Evolutionary conservation across 139 green algal species (phyloP).

Genomic region (Asterochloris sp.): DNA sequence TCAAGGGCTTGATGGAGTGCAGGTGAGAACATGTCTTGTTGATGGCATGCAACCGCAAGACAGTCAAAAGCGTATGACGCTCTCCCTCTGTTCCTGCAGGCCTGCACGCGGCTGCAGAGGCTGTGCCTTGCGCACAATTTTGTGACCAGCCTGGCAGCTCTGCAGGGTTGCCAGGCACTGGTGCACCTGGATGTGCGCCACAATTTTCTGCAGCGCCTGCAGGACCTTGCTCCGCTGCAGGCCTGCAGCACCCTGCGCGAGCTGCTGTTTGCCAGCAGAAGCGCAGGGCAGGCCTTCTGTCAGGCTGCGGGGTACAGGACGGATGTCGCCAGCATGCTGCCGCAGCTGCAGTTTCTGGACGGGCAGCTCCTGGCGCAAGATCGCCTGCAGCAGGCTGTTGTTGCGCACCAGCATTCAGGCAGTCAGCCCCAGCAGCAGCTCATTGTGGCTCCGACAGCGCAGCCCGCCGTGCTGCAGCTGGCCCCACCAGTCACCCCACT

Average conservation of each 20-base stretch:
- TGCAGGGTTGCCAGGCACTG: constrained; percentile 29
- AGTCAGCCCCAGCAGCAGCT: background rate
- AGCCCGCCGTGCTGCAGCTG: background rate
- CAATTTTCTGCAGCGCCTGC: constrained; percentile 51
- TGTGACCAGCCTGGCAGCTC: constrained; percentile 34
- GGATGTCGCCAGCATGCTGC: constrained; percentile 42
- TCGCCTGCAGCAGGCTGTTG: constrained; percentile 27
- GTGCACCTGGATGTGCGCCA: constrained; percentile 50
- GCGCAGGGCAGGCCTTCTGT: constrained; percentile 56
- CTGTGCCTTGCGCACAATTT: constrained; percentile 66
- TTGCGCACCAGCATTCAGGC: background rate
- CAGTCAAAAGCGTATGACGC: no score
- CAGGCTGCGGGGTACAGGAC: constrained; percentile 31
- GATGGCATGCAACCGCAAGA: no score
- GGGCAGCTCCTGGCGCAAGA: constrained; percentile 35
- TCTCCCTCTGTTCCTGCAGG: constrained; percentile 19
- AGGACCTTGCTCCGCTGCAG: constrained; percentile 54
- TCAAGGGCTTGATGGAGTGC: constrained; percentile 2
- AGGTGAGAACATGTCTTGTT: no score
- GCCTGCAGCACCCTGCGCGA: constrained; percentile 42
- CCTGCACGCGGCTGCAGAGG: constrained; percentile 36
- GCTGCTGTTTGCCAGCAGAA: constrained; percentile 37
- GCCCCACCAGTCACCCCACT: background rate
- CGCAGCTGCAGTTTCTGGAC: constrained; percentile 55
- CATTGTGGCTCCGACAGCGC: background rate